phyloP scores from a whole-genome alignment of 192 early-diverging fungal species.

The Entomortierella parvispora region DNA sequence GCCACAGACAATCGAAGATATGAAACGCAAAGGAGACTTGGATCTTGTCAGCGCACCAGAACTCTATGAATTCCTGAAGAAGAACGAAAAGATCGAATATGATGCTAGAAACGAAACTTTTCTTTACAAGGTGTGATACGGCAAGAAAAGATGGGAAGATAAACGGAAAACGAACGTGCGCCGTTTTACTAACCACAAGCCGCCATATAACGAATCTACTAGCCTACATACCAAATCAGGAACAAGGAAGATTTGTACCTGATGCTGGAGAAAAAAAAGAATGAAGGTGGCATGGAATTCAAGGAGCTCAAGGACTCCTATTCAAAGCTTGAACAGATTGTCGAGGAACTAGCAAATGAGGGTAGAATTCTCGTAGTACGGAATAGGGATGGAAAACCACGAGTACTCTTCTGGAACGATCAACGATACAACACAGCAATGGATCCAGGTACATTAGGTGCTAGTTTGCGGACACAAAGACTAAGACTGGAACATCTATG shows the following conservation, averaged over 20 bases:
- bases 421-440: conserved; percentile 60
- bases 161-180: background rate
- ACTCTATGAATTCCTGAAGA: conserved; percentile 65
- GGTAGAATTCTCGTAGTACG: conserved; percentile 70
- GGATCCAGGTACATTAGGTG: conserved; percentile 56
- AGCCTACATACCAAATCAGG: conserved; percentile 77
- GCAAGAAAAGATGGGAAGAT: background rate
- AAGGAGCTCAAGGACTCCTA: conserved; percentile 83
- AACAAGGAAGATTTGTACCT: conserved; percentile 76
- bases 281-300: conserved; percentile 75
- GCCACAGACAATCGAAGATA: conserved; percentile 68
- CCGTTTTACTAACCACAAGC: too few relatives aligned
- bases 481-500: too few relatives aligned
- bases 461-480: too few relatives aligned
- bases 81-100: conserved; percentile 75
- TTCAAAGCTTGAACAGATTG: conserved; percentile 62
- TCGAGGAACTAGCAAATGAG: conserved; percentile 64
- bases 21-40: conserved; percentile 62
- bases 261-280: conserved; percentile 68
- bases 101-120: conserved; percentile 65
- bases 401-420: conserved; percentile 77
- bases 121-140: conserved; percentile 68
- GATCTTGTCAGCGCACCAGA: conserved; percentile 65
- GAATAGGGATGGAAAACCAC: conserved; percentile 70
- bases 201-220: conserved; percentile 1